Base-by-base conservation (phyloP, 2,329 filamentous ascomycete genomes). In the Apiospora pterosperma region DNA sequence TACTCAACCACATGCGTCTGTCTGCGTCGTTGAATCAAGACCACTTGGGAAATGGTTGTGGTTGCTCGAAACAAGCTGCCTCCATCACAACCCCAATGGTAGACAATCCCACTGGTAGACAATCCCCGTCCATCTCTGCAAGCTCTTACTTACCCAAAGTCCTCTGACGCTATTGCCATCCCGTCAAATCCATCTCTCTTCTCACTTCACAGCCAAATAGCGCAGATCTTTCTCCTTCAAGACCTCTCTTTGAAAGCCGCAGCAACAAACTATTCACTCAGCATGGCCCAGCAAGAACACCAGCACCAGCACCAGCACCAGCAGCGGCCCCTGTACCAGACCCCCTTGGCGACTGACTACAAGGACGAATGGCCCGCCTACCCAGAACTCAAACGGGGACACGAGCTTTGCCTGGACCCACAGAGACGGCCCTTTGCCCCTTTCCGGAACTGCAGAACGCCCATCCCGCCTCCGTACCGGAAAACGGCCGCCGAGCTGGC, bases 291-390 rank as follows among this genome's bases (percentile, higher is more conserved):
- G 6, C 28, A 52, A 16, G 19, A 42, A 10, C 41, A 42, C n/a
- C 34, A 69, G 64, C 60, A 62, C 36, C 48, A 55, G 12, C 48
- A n/a, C n/a, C n/a, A n/a, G n/a, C n/a, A n/a, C 28, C 28, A 55
- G 6, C 28, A 52, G 25, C 39, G 23, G n/a, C 41, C 21, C n/a
- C 34, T 68, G 64, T 59, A 62, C 36, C 48, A 55, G 12, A 25
- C 16, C 8, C 19, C 16, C 16, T n/a, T 28, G 5, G 8, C 48
- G 2, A 16, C 19, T 21, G 39, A 21, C 60, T 23, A 42, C 39
- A 7, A 21, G 21, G 21, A 62, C 60, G 25, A 62, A 21, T 62
- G 60, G 60, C 60, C 60, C 12, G 28, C 23, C 38, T 62, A 62
- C 28, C 60, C 39, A 0, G 16, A 34, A 14, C 28, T 44, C 36